These are phyloP conservation scores for Citrus hindsii DNA, from an alignment of 345 rosid species.

Conservation along the genomic window DNA sequence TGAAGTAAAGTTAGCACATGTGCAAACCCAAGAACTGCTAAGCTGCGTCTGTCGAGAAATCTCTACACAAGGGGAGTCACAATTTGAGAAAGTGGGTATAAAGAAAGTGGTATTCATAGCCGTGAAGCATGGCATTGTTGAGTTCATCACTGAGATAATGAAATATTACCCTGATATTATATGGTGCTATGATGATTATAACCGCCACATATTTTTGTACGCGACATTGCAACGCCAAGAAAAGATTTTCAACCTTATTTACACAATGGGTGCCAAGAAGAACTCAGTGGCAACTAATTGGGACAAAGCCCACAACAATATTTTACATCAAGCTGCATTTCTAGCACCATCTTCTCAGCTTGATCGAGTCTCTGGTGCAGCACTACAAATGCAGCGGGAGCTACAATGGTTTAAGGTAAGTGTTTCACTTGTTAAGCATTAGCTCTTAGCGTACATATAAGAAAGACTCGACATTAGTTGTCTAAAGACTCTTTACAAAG, in stretches of 20 bases:
- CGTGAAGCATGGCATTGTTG: slow-evolving; percentile 57
- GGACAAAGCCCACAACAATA: slow-evolving; percentile 40
- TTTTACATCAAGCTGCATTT: slow-evolving; percentile 68
- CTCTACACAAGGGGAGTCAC: slow-evolving; percentile 26
- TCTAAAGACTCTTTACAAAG: no score
- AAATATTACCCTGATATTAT: slow-evolving; percentile 49
- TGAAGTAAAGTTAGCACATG: slow-evolving; percentile 48
- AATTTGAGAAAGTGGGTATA: slow-evolving; percentile 32
- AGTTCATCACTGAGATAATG: slow-evolving; percentile 50
- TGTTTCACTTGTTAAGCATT: background rate
- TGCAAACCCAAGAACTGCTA: slow-evolving; percentile 47
- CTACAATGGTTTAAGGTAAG: slow-evolving; percentile 86
- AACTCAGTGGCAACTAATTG: slow-evolving; percentile 27
- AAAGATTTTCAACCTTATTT: slow-evolving; percentile 64
- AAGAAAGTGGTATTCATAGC: slow-evolving; percentile 49
- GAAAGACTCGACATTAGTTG: background rate
- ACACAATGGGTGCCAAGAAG: slow-evolving; percentile 62
- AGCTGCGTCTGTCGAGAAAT: slow-evolving; percentile 46
- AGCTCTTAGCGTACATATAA: background rate
- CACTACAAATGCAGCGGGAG: slow-evolving; percentile 82
- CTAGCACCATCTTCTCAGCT: slow-evolving; percentile 56
- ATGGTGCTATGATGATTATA: slow-evolving; percentile 45
- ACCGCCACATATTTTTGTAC: slow-evolving; percentile 46
- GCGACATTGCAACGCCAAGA: slow-evolving; percentile 68
- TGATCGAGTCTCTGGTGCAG: slow-evolving; percentile 64